A percentile compares a stretch with the other conserved stretches of the same genome.
phyloP scores from a whole-genome alignment of 306 rosid genomes.

The Cucurbita maxima region DNA sequence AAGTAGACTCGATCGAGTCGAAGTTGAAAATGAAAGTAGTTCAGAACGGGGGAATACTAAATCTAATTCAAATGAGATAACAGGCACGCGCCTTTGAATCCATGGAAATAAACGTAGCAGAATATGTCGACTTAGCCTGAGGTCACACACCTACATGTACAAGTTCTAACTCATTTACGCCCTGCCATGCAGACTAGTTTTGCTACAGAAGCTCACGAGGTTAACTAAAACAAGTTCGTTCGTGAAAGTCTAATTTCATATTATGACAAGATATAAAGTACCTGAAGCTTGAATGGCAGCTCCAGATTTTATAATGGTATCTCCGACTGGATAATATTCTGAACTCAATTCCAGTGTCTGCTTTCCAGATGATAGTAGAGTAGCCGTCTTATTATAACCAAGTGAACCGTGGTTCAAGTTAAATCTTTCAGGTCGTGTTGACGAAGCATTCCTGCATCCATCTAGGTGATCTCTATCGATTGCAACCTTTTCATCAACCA shows the following conservation, averaged over 20 bases:
- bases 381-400: conserved; percentile 9
- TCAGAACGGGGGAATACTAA: not conserved
- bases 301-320: conserved; percentile 50
- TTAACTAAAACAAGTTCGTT: not conserved
- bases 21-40: not conserved
- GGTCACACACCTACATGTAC: not conserved
- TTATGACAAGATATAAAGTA: conserved; percentile 15
- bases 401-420: conserved; percentile 13
- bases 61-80: not conserved
- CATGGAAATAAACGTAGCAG: not conserved
- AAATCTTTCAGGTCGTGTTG: conserved; percentile 5
- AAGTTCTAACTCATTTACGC: not conserved
- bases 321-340: conserved; percentile 53
- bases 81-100: not conserved
- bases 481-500: conserved; percentile 18
- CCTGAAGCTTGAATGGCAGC: conserved; percentile 85
- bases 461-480: conserved; percentile 11
- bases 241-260: not conserved
- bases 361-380: conserved; percentile 43
- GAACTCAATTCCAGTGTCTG: conserved; percentile 35
- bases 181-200: not conserved
- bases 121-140: not conserved
- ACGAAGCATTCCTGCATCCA: conserved; percentile 4
- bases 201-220: not conserved
- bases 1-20: not conserved